Conservation (phyloP, 2,329 filamentous ascomycete genomes). For the Aureobasidium uvarum region DNA sequence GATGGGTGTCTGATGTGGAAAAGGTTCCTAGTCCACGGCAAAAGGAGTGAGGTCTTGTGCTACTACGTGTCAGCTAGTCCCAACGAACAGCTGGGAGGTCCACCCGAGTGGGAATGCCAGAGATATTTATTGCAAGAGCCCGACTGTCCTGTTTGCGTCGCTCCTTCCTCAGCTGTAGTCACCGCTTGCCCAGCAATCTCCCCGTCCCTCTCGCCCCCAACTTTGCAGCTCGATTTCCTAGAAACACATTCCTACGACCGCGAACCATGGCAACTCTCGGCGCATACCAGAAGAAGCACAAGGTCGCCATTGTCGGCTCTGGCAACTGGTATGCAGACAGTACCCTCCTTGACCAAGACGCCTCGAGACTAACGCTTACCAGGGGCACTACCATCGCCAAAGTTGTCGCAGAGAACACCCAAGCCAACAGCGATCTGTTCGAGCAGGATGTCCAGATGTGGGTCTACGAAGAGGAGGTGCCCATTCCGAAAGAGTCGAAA, state of each 20-base stretch:
- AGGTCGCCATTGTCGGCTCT: slow-evolving; percentile 89
- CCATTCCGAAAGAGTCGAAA: slow-evolving; percentile 67
- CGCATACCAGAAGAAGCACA: slow-evolving; percentile 70
- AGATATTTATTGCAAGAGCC: slow-evolving; percentile 18
- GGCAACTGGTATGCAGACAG: slow-evolving; percentile 75
- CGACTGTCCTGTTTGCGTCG: slow-evolving; percentile 10
- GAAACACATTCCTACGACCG: slow-evolving; percentile 10
- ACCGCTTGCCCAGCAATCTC: slow-evolving; percentile 23
- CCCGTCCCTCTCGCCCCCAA: background rate
- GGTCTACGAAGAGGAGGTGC: slow-evolving; percentile 93
- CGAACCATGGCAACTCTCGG: slow-evolving; percentile 49
- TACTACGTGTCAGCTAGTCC: slow-evolving; percentile 11
- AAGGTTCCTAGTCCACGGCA: background rate
- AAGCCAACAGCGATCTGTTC: slow-evolving; percentile 73
- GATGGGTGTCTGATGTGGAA: background rate
- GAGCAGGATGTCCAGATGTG: slow-evolving; percentile 95
- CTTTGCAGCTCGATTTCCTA: background rate
- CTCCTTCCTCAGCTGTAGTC: slow-evolving; percentile 12
- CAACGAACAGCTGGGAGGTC: slow-evolving; percentile 20
- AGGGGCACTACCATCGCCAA: slow-evolving; percentile 98
- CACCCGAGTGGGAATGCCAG: slow-evolving; percentile 14
- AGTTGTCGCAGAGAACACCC: slow-evolving; percentile 90
- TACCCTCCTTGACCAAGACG: background rate
- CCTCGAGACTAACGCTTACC: slow-evolving; percentile 5
- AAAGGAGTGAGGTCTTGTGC: slow-evolving; percentile 18